phyloP scores from a whole-genome alignment of 306 rosid genomes.

The Canavalia ensiformis region DNA sequence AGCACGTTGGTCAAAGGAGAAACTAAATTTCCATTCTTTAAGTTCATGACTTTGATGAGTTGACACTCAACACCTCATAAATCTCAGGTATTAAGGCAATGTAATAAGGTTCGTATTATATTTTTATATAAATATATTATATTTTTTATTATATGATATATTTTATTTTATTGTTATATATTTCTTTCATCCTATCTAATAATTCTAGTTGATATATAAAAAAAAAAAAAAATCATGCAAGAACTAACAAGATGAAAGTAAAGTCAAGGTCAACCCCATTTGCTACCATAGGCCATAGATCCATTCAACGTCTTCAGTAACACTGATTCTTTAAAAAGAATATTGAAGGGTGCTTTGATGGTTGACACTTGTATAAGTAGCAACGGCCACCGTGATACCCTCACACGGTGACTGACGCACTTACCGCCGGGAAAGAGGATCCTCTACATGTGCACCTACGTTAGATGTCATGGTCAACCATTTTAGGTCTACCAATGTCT shows the following conservation, averaged over 20 bases:
- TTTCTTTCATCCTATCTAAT: too few species aligned
- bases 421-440: constrained; percentile 57
- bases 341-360: not conserved
- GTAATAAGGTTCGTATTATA: too few species aligned
- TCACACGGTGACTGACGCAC: constrained; percentile 52
- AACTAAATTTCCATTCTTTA: not conserved
- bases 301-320: not conserved
- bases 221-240: not conserved
- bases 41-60: not conserved
- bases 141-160: too few species aligned
- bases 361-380: constrained; percentile 36
- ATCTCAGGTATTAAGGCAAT: constrained; percentile 4
- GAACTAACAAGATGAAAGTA: constrained; percentile 17
- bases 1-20: not conserved
- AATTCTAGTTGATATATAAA: too few species aligned
- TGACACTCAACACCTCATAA: not conserved
- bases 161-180: too few species aligned
- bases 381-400: constrained; percentile 48
- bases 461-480: constrained; percentile 35
- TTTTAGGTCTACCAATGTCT: constrained; percentile 14
- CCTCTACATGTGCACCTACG: constrained; percentile 44
- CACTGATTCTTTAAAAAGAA: not conserved
- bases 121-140: too few species aligned
- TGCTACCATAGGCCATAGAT: not conserved
- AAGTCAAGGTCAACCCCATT: constrained; percentile 33